A percentile compares a stretch with the other conserved stretches of the same genome.
Conservation (phyloP, 371 early-diverging fungal species). For the Rhizopus sp. region DNA sequence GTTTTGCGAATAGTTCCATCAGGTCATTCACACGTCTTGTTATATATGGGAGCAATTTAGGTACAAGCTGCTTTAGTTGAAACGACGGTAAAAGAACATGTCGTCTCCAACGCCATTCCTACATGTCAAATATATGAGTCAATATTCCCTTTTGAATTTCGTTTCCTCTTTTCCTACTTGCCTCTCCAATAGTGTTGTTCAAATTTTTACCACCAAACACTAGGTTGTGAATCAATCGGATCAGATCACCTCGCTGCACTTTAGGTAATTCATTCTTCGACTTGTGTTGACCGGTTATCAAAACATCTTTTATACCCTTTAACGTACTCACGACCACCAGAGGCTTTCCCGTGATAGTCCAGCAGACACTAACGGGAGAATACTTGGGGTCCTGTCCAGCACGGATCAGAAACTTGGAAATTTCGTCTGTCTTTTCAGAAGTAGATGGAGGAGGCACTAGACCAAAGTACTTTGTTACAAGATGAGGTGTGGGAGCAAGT, state of each 20-base stretch:
- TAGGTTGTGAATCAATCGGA: conserved; percentile 44
- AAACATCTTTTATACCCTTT: conserved; percentile 46
- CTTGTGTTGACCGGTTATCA: conserved; percentile 44
- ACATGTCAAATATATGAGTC: background rate
- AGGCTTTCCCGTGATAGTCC: conserved; percentile 43
- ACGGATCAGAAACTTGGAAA: conserved; percentile 42
- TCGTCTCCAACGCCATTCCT: conserved; percentile 59
- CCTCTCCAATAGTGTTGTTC: conserved; percentile 48
- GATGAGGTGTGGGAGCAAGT: conserved; percentile 28
- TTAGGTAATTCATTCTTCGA: conserved; percentile 18
- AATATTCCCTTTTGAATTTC: background rate
- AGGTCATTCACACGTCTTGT: conserved; percentile 23
- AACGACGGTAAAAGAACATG: conserved; percentile 48
- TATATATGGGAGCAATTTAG: conserved; percentile 44
- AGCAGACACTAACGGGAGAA: conserved; percentile 44
- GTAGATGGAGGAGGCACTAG: conserved; percentile 44
- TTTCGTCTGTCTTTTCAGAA: conserved; percentile 23
- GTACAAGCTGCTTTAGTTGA: conserved; percentile 46
- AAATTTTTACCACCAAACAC: conserved; percentile 52
- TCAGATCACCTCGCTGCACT: conserved; percentile 44
- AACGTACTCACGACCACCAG: conserved; percentile 45
- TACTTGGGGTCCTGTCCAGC: conserved; percentile 33
- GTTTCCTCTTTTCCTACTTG: conserved; percentile 10
- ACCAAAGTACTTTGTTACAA: conserved; percentile 40
- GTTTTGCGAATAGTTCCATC: conserved; percentile 22